phyloP scores from a whole-genome alignment of 2,329 filamentous ascomycete species.

The Hypoxylon sp. region DNA sequence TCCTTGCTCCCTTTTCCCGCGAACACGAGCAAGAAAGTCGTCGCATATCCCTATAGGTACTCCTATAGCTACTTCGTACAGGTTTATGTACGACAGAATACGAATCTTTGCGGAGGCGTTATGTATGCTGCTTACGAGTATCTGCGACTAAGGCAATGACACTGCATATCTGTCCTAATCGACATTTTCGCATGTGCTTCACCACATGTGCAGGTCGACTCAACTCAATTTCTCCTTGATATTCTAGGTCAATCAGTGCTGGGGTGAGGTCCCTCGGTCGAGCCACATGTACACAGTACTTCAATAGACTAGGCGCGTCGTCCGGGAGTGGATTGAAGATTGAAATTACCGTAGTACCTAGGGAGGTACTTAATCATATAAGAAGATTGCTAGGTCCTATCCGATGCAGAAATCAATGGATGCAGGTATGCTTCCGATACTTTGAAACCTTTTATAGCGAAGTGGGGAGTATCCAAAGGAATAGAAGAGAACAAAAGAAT shows the following conservation, averaged over 20 bases:
- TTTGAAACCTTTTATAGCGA: constrained; percentile 1
- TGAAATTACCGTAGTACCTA: constrained; percentile 24
- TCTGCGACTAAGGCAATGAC: background rate
- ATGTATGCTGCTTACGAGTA: background rate
- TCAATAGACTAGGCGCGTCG: constrained; percentile 21
- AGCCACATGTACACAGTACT: constrained; percentile 19
- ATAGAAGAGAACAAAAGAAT: constrained; percentile 2
- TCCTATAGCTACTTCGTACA: constrained; percentile 10
- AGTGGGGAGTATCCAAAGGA: background rate
- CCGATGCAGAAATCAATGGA: constrained; percentile 23
- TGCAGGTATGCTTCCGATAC: constrained; percentile 20
- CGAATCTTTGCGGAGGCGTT: constrained; percentile 27
- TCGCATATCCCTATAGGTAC: constrained; percentile 19
- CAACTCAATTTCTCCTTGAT: constrained; percentile 10
- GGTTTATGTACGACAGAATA: constrained; percentile 30
- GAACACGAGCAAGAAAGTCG: constrained; percentile 36
- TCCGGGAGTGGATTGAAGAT: constrained; percentile 24
- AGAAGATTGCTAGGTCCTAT: constrained; percentile 15
- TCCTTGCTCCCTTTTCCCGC: constrained; percentile 20
- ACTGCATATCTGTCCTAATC: constrained; percentile 5
- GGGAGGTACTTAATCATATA: constrained; percentile 25
- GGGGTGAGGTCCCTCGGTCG: constrained; percentile 6
- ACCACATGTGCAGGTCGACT: constrained; percentile 18
- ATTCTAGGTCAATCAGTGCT: background rate
- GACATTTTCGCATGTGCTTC: constrained; percentile 7